phyloP scores from a whole-genome alignment of 2,329 filamentous ascomycete species.

The Dendrostoma leiphaemia region DNA sequence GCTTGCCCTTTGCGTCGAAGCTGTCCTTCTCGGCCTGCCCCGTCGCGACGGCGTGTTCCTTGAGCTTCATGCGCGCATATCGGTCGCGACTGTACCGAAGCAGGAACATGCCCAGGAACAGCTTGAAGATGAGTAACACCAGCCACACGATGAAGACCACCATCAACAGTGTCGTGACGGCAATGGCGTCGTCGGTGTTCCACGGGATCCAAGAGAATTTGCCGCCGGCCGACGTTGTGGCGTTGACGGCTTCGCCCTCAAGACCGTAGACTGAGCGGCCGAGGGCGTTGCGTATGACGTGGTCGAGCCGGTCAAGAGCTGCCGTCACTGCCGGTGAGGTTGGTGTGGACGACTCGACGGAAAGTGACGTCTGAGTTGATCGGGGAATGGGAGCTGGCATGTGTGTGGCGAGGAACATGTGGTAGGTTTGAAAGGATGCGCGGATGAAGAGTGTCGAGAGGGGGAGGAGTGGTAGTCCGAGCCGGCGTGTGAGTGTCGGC shows the following conservation, averaged over 20 bases:
- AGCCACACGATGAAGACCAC: conserved; percentile 85
- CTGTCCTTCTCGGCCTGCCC: conserved; percentile 49
- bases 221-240: conserved; percentile 28
- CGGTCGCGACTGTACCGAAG: conserved; percentile 75
- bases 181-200: conserved; percentile 71
- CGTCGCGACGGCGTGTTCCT: conserved; percentile 52
- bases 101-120: conserved; percentile 84
- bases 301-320: conserved; percentile 76
- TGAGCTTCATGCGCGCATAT: conserved; percentile 76
- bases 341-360: conserved; percentile 59
- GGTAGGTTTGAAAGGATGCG: conserved; percentile 91
- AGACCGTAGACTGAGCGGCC: conserved; percentile 70
- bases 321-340: conserved; percentile 74
- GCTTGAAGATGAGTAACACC: conserved; percentile 77
- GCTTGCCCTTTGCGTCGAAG: conserved; percentile 68
- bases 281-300: conserved; percentile 72
- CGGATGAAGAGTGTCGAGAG: conserved; percentile 94
- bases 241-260: conserved; percentile 36
- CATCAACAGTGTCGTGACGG: conserved; percentile 75
- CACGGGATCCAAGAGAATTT: conserved; percentile 48
- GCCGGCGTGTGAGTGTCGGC: conserved; percentile 82
- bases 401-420: conserved; percentile 93
- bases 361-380: conserved; percentile 63
- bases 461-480: conserved; percentile 88
- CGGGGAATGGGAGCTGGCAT: conserved; percentile 70